A percentile compares a stretch with the other conserved stretches of the same genome.
These are phyloP conservation scores for Leccinum holopus DNA, from an alignment of 1,284 basidiomycete species.

Conservation along the genomic window DNA sequence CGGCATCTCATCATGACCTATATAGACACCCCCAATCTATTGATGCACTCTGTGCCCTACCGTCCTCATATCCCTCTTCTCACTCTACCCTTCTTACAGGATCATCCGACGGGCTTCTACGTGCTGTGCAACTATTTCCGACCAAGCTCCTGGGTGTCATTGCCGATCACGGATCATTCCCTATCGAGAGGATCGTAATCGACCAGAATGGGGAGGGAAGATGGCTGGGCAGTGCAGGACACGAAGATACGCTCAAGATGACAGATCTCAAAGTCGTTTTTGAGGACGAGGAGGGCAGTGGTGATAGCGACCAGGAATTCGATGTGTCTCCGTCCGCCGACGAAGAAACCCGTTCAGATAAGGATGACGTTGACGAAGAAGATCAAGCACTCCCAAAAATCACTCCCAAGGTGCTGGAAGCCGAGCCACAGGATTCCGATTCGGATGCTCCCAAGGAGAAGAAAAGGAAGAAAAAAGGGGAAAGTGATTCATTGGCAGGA, in stretches of 20 bases:
- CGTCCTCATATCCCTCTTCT: constrained; percentile 62
- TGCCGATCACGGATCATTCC: constrained; percentile 87
- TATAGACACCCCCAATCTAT: constrained; percentile 82
- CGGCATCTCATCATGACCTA: constrained; percentile 11
- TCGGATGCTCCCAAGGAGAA: constrained; percentile 42
- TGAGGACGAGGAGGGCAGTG: constrained; percentile 37
- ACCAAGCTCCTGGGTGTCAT: constrained; percentile 90
- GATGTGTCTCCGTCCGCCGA: constrained; percentile 35
- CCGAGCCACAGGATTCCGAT: constrained; percentile 32
- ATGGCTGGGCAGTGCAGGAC: constrained; percentile 93
- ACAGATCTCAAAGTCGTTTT: constrained; percentile 73
- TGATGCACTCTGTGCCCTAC: constrained; percentile 77
- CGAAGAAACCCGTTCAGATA: constrained; percentile 43
- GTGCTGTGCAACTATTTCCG: constrained; percentile 88
- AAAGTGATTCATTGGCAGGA: constrained; percentile 46
- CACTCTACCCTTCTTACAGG: constrained; percentile 84
- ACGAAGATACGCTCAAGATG: constrained; percentile 84
- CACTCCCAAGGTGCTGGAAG: neutral
- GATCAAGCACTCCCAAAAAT: constrained; percentile 9
- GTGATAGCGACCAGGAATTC: constrained; percentile 31
- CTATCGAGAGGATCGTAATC: constrained; percentile 82
- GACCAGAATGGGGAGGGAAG: constrained; percentile 54
- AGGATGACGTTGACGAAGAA: constrained; percentile 21
- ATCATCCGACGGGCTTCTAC: constrained; percentile 88
- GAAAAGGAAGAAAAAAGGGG: constrained; percentile 59